Percentiles rank a stretch among this genome's conserved stretches.
phyloP scores from a whole-genome alignment of 139 green algal genomes.

The Volvox reticuliferus region DNA sequence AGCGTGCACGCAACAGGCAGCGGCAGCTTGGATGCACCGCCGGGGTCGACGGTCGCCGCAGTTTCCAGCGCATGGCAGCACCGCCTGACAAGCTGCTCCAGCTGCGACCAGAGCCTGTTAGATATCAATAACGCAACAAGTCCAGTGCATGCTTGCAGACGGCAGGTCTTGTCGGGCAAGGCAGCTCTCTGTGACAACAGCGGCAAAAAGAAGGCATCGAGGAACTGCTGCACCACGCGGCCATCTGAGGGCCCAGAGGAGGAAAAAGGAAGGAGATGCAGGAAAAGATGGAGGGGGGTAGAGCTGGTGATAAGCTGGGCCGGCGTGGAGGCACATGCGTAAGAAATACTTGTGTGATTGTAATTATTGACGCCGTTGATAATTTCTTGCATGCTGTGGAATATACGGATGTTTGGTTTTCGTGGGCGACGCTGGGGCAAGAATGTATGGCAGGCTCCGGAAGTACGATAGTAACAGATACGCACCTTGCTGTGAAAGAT shows the following conservation, averaged over 20 bases:
- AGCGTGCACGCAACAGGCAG: neutral
- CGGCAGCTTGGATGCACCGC: neutral
- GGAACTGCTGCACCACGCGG: conserved; percentile 33
- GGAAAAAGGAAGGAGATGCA: neutral
- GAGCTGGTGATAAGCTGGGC: no score
- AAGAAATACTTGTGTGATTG: no score
- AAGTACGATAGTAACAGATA: no score
- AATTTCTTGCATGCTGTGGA: no score
- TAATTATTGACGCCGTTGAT: no score
- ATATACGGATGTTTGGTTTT: no score
- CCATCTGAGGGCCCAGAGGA: neutral
- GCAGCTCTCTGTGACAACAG: neutral
- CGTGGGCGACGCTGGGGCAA: no score
- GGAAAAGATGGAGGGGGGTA: neutral
- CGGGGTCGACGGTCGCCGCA: neutral
- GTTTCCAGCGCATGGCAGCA: neutral
- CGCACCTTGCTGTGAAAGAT: conserved; percentile 29
- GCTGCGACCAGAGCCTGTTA: conserved; percentile 15
- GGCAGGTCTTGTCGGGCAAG: conserved; percentile 33
- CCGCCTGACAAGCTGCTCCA: neutral
- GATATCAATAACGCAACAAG: neutral
- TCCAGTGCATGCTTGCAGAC: conserved; percentile 18
- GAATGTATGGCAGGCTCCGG: no score
- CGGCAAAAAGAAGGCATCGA: conserved; percentile 48
- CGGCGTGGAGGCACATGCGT: no score